Base-by-base conservation (phyloP, 2,329 filamentous ascomycete genomes). In the Huntiella omanensis region DNA sequence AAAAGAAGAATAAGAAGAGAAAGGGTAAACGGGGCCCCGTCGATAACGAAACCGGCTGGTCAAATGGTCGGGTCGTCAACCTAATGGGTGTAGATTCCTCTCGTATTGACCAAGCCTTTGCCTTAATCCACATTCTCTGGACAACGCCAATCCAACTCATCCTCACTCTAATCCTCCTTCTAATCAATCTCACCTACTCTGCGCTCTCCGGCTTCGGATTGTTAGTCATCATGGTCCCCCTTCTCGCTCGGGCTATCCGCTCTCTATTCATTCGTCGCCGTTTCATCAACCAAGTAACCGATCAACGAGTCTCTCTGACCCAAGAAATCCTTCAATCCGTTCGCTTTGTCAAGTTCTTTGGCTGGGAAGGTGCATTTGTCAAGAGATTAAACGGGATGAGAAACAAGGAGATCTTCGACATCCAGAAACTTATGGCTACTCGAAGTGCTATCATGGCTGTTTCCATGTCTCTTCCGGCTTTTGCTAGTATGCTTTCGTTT, bases 71-170 rank as follows among this genome's bases (percentile, higher is more conserved):
- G 52, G 84, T 96, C 45, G 77, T 91, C 57, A 93, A 92, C 54
- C 59, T 96, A 54, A 95, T 96, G 87, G 88, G 84, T 51, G 85
- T 91, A 39, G 88, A 96, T 58, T 92, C 87, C 0, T 92, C 93
- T 60, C 84, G 88, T 53, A 70, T 98, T 50, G 87, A 96, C 55
- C 81, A 86, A 57, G 86, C 86, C 1, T 84, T 75, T 35, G 85
- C 83, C 37, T 71, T 95, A 60, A 88, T 95, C 61, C 91, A 98
- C 59, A 73, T 95, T 64, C 67, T 83, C 16, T 98, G 91, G 91
- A 84, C 83, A 1, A 75, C 84, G 0, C 87, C 88, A 0, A 65
- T 95, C 35, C 69, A 80, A 17, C 79, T 86, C 49, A 58, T 91
- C 43, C 67, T 95, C 52, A 91, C 86, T 0, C 69, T 95, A 11